Evolutionary conservation across 306 rosid genomes (phyloP).

Genomic region (Cucumis hystrix): DNA sequence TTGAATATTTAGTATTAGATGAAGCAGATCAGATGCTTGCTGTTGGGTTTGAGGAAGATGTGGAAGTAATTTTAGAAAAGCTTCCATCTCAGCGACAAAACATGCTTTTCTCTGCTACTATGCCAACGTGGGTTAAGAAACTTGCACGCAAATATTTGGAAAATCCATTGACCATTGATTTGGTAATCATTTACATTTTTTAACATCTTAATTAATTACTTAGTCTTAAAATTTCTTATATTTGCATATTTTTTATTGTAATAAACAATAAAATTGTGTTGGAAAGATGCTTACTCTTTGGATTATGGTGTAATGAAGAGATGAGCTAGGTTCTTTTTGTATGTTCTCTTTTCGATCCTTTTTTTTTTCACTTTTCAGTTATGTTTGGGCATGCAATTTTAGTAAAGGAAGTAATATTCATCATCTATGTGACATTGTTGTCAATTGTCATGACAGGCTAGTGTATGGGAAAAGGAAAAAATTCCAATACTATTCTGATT

Average conservation of each 20-base stretch:
- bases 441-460: not conserved
- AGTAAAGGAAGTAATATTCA: not conserved
- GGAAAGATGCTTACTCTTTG: not conserved
- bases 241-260: not conserved
- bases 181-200: conserved; percentile 36
- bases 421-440: not conserved
- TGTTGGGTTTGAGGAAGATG: conserved; percentile 98
- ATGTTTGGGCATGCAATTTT: not conserved
- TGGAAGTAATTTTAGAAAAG: conserved; percentile 63
- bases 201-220: not conserved
- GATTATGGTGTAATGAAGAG: not conserved
- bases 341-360: not conserved
- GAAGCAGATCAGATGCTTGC: conserved; percentile 99
- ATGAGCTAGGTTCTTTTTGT: not conserved
- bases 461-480: not conserved
- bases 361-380: not conserved
- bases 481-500: not conserved
- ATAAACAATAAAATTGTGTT: not conserved
- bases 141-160: conserved; percentile 71
- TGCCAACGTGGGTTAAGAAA: conserved; percentile 92
- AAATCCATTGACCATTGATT: conserved; percentile 85
- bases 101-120: conserved; percentile 98
- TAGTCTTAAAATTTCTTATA: not conserved
- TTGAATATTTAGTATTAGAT: conserved; percentile 76
- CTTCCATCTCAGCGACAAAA: conserved; percentile 75